Percentiles rank a stretch among this genome's conserved stretches.
phyloP scores from a whole-genome alignment of 371 early-diverging fungal genomes.

The Rhizomucor pusillus region DNA sequence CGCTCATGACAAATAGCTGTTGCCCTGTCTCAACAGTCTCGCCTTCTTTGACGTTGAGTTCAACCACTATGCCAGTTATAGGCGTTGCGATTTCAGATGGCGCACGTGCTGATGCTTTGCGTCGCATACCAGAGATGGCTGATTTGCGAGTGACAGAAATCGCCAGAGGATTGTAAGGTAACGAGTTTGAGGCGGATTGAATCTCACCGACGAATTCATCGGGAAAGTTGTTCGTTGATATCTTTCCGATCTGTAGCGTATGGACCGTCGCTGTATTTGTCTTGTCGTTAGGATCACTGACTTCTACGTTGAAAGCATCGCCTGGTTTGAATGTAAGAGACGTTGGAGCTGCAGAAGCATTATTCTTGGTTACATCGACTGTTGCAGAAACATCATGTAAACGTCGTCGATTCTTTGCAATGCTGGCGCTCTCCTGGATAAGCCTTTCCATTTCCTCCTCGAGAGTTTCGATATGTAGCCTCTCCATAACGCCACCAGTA shows the following conservation, averaged over 20 bases:
- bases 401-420: constrained; percentile 1
- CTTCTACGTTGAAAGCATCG: constrained; percentile 33
- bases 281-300: constrained; percentile 10
- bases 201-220: constrained; percentile 26
- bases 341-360: neutral
- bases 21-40: constrained; percentile 28
- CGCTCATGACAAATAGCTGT: constrained; percentile 37
- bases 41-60: constrained; percentile 25
- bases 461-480: constrained; percentile 20
- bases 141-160: constrained; percentile 26
- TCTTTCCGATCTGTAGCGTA: constrained; percentile 31
- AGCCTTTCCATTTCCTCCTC: constrained; percentile 24
- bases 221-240: constrained; percentile 37
- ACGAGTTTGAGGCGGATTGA: constrained; percentile 14
- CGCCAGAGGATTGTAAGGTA: constrained; percentile 10
- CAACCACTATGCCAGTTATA: constrained; percentile 41
- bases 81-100: constrained; percentile 30
- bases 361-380: neutral
- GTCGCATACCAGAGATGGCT: constrained; percentile 19
- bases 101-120: constrained; percentile 26
- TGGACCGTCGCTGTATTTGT: constrained; percentile 7
- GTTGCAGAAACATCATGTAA: neutral
- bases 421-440: constrained; percentile 7
- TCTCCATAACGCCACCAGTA: constrained; percentile 10
- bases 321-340: constrained; percentile 37